Evolutionary conservation across 2,329 filamentous ascomycete species (phyloP), one percentile per base, ranked within the genome.

Genomic region (Coleophoma eucalyptorum): DNA sequence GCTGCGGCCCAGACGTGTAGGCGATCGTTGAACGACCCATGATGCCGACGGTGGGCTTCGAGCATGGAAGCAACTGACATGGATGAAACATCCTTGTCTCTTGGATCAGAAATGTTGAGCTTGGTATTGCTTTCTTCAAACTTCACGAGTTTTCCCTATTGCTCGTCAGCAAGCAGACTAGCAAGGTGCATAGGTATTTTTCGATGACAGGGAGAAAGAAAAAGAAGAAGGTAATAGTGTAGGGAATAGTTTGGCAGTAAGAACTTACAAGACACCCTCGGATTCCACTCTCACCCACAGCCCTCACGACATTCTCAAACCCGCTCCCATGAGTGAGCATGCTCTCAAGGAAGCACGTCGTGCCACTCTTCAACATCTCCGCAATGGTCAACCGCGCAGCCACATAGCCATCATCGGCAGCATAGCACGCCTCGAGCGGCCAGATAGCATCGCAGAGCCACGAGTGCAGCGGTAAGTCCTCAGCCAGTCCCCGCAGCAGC

Each of bases 401-500:
- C 3, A 72, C 68, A 57, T 77, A 77, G 16, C 75, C 76, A 60
- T 79, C 75, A 33, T 70, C 69, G 3, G 64, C 61, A 1, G 69
- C 72, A 57, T 73, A 75, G 43, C 70, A 70, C 1, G 69, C 70
- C 58, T 76, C 70, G 4, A 75, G 61, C 8, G 72, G 69, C 75
- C 75, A 78, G 40, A 78, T 76, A 1, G 69, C 64, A 54, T 78
- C 74, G 54, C 75, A 78, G 4, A 78, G 68, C 76, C 75, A 79
- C 0, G 69, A 69, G 16, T 77, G 73, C 5, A 79, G 66, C 42
- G 72, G 70, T 6, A 79, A 61, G 51, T 78, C 73, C 54, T 79
- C 76, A 0, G 74, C 76, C 6, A 70, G 64, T 10, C 75, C 75
- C 43, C 75, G 67, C 1, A 79, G 66, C 3, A 79, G 65, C 5